These are phyloP conservation scores for Komagataella kurtzmanii DNA, from an alignment of 805 yeast genomes.

Conservation along the genomic window DNA sequence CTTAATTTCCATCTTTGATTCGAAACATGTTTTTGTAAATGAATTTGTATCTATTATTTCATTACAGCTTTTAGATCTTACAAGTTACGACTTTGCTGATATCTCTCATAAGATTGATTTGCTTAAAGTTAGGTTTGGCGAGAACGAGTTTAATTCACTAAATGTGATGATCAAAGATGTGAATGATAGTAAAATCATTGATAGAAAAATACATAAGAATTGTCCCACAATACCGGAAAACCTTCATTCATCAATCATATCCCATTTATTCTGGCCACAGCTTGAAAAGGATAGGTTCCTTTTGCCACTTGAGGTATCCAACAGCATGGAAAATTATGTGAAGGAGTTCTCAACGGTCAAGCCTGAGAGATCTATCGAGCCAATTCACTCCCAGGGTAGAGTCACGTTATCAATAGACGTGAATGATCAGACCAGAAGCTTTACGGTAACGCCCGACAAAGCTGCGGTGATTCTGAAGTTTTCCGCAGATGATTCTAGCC, in stretches of 20 bases:
- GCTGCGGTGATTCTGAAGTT: conserved; percentile 35
- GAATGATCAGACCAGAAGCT: conserved; percentile 21
- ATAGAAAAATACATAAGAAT: conserved; percentile 19
- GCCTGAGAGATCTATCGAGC: conserved; percentile 42
- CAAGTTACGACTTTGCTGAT: conserved; percentile 24
- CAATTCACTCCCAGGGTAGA: conserved; percentile 46
- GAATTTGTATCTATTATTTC: conserved; percentile 57
- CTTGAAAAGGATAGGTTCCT: conserved; percentile 27
- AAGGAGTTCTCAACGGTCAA: conserved; percentile 27
- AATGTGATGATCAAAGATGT: conserved; percentile 82
- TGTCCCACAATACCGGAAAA: conserved; percentile 9
- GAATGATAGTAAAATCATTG: conserved; percentile 35
- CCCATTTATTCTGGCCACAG: conserved; percentile 75
- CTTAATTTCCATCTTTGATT: conserved; percentile 57
- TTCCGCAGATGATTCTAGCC: not conserved
- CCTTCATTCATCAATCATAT: conserved; percentile 50
- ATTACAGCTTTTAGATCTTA: conserved; percentile 31
- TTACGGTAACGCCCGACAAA: conserved; percentile 52
- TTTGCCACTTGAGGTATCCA: conserved; percentile 32
- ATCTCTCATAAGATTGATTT: conserved; percentile 30
- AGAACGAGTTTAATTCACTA: conserved; percentile 47
- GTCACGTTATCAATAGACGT: conserved; percentile 49
- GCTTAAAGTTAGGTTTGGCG: conserved; percentile 53
- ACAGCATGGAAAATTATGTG: conserved; percentile 29
- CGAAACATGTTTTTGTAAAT: conserved; percentile 48